A percentile compares a stretch with the other conserved stretches of the same genome.
These are phyloP conservation scores for Lunasporangiospora selenospora DNA, from an alignment of 192 early-diverging fungal species.

Conservation along the genomic window DNA sequence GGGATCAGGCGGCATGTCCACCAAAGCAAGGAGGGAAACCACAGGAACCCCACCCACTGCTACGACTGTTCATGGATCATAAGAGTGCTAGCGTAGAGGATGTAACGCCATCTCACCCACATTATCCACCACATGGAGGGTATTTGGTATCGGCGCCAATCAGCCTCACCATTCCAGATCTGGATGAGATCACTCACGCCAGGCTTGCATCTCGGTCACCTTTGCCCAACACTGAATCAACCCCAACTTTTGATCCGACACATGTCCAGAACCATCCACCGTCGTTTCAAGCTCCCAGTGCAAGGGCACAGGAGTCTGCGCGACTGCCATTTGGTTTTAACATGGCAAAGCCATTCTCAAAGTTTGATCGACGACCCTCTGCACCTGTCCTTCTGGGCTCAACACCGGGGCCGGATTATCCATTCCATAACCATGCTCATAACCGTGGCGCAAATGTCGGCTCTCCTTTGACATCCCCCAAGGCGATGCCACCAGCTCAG, in stretches of 20 bases:
- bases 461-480: conserved; percentile 30
- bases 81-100: conserved; percentile 45
- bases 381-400: conserved; percentile 36
- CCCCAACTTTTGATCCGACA: conserved; percentile 1
- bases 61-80: conserved; percentile 35
- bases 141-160: conserved; percentile 27
- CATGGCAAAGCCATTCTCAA: conserved; percentile 32
- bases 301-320: conserved; percentile 4
- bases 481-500: conserved; percentile 14
- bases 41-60: conserved; percentile 33
- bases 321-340: conserved; percentile 39
- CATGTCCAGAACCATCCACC: conserved; percentile 11
- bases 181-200: conserved; percentile 35
- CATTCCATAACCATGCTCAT: conserved; percentile 10
- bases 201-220: conserved; percentile 37
- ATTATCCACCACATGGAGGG: conserved; percentile 5
- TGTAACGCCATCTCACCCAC: conserved; percentile 7
- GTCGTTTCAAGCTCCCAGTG: conserved; percentile 5
- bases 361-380: conserved; percentile 30
- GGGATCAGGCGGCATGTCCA: too few species aligned
- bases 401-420: conserved; percentile 18
- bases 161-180: conserved; percentile 30
- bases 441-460: conserved; percentile 9
- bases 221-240: conserved; percentile 6
- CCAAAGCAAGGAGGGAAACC: conserved; percentile 19